Conservation (phyloP, 2,329 filamentous ascomycete genomes). For the Colletotrichum echinochloae region DNA sequence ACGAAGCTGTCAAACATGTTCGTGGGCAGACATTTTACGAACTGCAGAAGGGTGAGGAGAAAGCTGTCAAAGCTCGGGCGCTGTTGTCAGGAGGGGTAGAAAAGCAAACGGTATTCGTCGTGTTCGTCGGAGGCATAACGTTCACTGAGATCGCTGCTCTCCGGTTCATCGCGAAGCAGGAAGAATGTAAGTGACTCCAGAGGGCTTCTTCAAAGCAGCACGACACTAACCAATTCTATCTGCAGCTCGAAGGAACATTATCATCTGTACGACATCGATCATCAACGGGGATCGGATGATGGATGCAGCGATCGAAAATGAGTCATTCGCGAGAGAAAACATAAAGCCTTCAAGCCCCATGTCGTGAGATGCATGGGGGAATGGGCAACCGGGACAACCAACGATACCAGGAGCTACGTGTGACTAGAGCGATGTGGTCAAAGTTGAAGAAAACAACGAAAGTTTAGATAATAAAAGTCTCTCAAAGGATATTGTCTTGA, state of each 20-base stretch:
- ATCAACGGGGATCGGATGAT: conserved; percentile 92
- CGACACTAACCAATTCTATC: background rate
- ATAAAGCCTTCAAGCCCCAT: conserved; percentile 40
- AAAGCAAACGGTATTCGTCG: conserved; percentile 92
- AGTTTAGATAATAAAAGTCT: conserved; percentile 18
- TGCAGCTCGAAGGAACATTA: conserved; percentile 80
- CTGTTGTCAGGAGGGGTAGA: conserved; percentile 80
- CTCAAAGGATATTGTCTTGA: background rate
- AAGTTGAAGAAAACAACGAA: background rate
- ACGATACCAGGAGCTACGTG: background rate
- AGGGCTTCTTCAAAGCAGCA: background rate
- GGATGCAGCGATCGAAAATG: conserved; percentile 83
- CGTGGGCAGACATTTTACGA: conserved; percentile 92
- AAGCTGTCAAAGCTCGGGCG: conserved; percentile 87
- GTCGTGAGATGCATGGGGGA: conserved; percentile 25
- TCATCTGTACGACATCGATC: conserved; percentile 93
- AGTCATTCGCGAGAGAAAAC: conserved; percentile 65
- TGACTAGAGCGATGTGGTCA: background rate
- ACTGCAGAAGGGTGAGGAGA: conserved; percentile 91
- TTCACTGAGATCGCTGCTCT: conserved; percentile 96
- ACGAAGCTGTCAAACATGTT: conserved; percentile 89
- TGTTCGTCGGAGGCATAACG: conserved; percentile 96
- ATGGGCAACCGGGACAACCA: background rate
- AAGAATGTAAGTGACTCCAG: conserved; percentile 68
- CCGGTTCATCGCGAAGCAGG: conserved; percentile 87